Conservation (phyloP, 352 stramenopile genomes). For the Saprolegnia diclina region DNA sequence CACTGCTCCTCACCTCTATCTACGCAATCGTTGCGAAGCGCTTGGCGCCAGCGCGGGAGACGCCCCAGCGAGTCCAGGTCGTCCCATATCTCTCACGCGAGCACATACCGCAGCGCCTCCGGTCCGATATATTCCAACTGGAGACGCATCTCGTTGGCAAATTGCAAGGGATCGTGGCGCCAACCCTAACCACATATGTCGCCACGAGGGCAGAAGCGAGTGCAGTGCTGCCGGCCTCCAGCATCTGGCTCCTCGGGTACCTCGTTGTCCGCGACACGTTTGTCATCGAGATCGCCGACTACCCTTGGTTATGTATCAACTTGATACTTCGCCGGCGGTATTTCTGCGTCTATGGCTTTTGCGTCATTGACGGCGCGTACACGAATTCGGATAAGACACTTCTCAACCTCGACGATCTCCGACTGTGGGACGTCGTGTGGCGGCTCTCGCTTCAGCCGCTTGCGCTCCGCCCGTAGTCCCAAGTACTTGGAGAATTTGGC, state of each 20-base stretch:
- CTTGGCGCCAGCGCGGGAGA: neutral
- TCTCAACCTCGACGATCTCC: neutral
- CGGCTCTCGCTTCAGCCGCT: too few species aligned
- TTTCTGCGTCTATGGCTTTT: neutral
- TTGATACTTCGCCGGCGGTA: neutral
- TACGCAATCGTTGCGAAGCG: neutral
- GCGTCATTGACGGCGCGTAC: neutral
- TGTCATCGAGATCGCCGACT: neutral
- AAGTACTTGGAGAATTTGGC: too few species aligned
- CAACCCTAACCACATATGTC: too few species aligned
- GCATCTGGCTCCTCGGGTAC: constrained; percentile 4
- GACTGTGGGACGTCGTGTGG: too few species aligned
- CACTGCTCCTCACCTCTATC: neutral
- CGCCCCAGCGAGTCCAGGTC: too few species aligned
- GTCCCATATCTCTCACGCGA: too few species aligned
- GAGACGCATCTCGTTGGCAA: too few species aligned
- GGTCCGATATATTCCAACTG: too few species aligned
- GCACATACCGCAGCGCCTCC: too few species aligned
- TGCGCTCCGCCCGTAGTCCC: too few species aligned
- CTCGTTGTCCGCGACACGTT: neutral
- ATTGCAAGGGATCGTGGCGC: too few species aligned
- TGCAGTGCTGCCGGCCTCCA: neutral
- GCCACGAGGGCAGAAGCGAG: too few species aligned
- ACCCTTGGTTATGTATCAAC: neutral
- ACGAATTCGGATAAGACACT: neutral